Conservation (phyloP, 306 rosid genomes). For the Canavalia ensiformis region DNA sequence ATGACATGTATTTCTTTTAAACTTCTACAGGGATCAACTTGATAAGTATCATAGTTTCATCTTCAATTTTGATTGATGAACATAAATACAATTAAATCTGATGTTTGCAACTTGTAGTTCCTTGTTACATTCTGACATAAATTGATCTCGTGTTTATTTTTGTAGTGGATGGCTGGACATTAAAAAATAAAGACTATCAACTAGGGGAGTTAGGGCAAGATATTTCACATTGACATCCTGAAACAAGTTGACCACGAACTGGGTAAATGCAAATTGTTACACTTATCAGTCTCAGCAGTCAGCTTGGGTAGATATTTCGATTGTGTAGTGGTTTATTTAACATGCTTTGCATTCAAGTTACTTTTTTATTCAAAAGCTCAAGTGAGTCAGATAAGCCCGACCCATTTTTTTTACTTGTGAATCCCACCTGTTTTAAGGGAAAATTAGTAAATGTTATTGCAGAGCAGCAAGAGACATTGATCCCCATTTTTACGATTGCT, state of each 20-base stretch:
- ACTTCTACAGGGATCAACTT: too few species aligned
- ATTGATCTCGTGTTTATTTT: background rate
- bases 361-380: background rate
- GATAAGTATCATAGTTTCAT: too few species aligned
- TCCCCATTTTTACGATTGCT: too few species aligned
- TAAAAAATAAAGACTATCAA: background rate
- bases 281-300: background rate
- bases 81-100: background rate
- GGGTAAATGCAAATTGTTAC: background rate
- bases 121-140: constrained; percentile 2
- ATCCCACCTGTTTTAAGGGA: too few species aligned
- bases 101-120: background rate
- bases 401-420: too few species aligned
- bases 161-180: background rate
- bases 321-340: background rate
- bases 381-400: too few species aligned
- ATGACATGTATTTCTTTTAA: background rate
- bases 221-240: background rate
- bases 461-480: too few species aligned
- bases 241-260: background rate
- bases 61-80: background rate
- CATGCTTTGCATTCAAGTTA: background rate
- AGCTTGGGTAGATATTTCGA: background rate
- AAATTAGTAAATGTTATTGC: too few species aligned
- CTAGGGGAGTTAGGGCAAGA: background rate